Conservation (phyloP, 495 filamentous ascomycete genomes). For the Entonaema liquescens region DNA sequence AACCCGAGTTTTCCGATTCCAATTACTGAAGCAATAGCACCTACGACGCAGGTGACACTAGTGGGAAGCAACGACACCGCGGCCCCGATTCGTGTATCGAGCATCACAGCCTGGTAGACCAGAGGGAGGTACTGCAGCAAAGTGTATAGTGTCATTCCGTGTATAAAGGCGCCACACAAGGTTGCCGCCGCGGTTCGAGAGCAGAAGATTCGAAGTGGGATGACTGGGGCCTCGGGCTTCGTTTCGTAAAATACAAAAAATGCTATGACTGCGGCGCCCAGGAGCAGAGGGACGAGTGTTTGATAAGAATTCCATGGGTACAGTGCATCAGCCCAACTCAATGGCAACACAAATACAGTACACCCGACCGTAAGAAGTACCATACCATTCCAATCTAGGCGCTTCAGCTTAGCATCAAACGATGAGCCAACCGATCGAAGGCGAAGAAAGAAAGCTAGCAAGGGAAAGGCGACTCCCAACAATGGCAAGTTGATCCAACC, state of each 20-base stretch:
- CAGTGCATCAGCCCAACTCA: constrained; percentile 55
- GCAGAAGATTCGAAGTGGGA: constrained; percentile 50
- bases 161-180: constrained; percentile 43
- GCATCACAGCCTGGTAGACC: constrained; percentile 49
- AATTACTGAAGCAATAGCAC: constrained; percentile 33
- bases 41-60: constrained; percentile 30
- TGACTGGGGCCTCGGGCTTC: constrained; percentile 42
- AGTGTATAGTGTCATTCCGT: constrained; percentile 46
- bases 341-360: constrained; percentile 48
- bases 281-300: constrained; percentile 50
- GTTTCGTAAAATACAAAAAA: constrained; percentile 50
- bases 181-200: constrained; percentile 43
- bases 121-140: constrained; percentile 51
- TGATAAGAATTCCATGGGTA: constrained; percentile 54
- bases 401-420: constrained; percentile 35
- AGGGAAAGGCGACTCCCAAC: constrained; percentile 28
- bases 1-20: constrained; percentile 34
- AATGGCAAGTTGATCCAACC: constrained; percentile 56
- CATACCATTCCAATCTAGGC: constrained; percentile 60
- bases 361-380: constrained; percentile 44
- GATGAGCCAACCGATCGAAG: constrained; percentile 39
- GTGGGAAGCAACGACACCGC: constrained; percentile 46
- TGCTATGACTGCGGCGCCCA: constrained; percentile 48
- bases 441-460: constrained; percentile 49
- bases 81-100: constrained; percentile 42